Percentiles rank a stretch among this genome's conserved stretches.
These are phyloP conservation scores for Periconia macrospinosa DNA, from an alignment of 2,329 filamentous ascomycete genomes.

Conservation along the genomic window DNA sequence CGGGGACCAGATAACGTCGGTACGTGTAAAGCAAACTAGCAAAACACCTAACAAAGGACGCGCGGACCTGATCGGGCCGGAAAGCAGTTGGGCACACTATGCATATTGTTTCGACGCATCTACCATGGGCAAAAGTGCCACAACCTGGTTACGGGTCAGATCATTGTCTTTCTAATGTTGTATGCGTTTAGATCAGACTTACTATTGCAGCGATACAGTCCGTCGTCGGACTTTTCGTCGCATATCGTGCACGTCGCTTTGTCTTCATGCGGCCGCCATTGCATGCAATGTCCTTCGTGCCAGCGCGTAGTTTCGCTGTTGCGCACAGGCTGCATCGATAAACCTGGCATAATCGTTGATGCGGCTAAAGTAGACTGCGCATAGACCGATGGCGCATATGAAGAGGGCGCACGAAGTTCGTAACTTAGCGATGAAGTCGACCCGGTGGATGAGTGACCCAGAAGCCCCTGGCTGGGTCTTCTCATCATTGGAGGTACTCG, in stretches of 20 bases:
- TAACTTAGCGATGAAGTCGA: constrained; percentile 67
- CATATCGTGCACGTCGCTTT: constrained; percentile 71
- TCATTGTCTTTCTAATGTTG: constrained; percentile 2
- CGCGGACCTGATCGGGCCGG: constrained; percentile 66
- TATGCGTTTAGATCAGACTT: constrained; percentile 24
- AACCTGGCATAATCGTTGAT: constrained; percentile 83
- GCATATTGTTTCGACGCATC: constrained; percentile 62
- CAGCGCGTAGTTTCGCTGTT: constrained; percentile 80
- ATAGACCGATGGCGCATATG: constrained; percentile 80
- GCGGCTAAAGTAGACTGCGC: constrained; percentile 84
- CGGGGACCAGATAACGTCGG: constrained; percentile 62
- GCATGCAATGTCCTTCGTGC: constrained; percentile 83
- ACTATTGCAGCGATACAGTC: constrained; percentile 71
- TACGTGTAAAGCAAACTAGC: constrained; percentile 71
- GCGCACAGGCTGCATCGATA: constrained; percentile 75
- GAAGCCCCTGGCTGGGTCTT: constrained; percentile 67
- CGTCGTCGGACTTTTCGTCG: constrained; percentile 73
- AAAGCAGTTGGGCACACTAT: constrained; percentile 70
- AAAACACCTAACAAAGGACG: constrained; percentile 70
- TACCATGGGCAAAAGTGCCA: constrained; percentile 56
- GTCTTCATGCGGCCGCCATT: constrained; percentile 63
- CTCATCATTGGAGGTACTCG: constrained; percentile 67
- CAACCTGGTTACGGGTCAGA: constrained; percentile 56
- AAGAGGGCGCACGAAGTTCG: constrained; percentile 52
- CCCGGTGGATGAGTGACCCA: constrained; percentile 62